Evolutionary conservation across 352 stramenopile species (phyloP).

Genomic region (Pythium sp.): DNA sequence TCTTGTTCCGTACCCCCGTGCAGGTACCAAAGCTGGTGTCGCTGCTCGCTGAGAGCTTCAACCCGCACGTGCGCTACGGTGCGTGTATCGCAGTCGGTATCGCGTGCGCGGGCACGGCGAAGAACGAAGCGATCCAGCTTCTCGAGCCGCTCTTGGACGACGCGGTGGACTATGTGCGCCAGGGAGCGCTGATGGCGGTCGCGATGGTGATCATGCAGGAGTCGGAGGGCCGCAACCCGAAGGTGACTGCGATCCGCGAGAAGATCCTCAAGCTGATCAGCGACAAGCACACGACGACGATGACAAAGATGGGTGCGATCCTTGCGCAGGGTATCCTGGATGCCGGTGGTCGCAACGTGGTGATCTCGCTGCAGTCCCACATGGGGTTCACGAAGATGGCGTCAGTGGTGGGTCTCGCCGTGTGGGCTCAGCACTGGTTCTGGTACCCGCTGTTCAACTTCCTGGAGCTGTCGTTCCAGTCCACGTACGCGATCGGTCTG

Average conservation of each 20-base stretch:
- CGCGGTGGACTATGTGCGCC: conserved; percentile 97
- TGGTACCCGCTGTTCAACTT: conserved; percentile 99
- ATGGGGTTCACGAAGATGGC: conserved; percentile 98
- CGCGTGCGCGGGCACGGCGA: conserved; percentile 95
- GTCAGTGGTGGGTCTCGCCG: conserved; percentile 93
- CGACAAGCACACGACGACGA: conserved; percentile 98
- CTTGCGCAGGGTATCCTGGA: conserved; percentile 97
- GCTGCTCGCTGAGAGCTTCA: conserved; percentile 98
- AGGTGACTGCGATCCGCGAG: conserved; percentile 81
- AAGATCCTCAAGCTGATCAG: conserved; percentile 90
- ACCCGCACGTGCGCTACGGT: conserved; percentile 99
- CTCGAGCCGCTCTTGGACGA: conserved; percentile 98
- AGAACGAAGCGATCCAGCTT: conserved; percentile 96
- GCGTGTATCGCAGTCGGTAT: conserved; percentile 99
- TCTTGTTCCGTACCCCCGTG: conserved; percentile 97
- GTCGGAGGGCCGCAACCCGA: conserved; percentile 82
- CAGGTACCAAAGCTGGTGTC: conserved; percentile 91
- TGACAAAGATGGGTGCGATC: conserved; percentile 99
- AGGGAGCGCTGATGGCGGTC: conserved; percentile 95
- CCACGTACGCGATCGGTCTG: conserved; percentile 95
- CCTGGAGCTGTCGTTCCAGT: conserved; percentile 95
- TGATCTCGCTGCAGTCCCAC: conserved; percentile 94
- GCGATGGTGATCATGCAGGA: conserved; percentile 99
- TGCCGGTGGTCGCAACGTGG: conserved; percentile 96
- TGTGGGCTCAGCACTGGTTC: conserved; percentile 99